Evolutionary conservation across 495 filamentous ascomycete species (phyloP).

Genomic region (Penicillium canescens): DNA sequence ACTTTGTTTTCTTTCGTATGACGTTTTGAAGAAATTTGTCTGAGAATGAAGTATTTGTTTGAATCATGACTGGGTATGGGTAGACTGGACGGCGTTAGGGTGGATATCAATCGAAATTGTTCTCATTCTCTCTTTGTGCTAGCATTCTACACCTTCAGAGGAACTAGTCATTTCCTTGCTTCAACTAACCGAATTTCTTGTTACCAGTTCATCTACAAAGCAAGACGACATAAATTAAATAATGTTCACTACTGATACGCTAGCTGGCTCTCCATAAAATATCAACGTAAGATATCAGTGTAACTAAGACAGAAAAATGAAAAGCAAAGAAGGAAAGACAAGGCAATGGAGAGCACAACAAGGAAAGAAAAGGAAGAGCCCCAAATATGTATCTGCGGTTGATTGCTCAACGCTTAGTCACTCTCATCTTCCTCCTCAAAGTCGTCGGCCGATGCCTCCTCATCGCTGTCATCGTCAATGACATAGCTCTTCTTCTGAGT

Average conservation of each 20-base stretch:
- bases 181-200: no score
- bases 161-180: no score
- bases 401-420: conserved; percentile 25
- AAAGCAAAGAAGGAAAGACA: conserved; percentile 11
- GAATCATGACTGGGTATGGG: no score
- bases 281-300: background rate
- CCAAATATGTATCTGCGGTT: background rate
- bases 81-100: no score
- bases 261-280: conserved; percentile 18
- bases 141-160: no score
- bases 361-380: conserved; percentile 10
- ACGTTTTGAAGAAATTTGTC: background rate
- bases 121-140: no score
- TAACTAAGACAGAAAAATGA: conserved; percentile 10
- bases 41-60: no score
- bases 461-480: conserved; percentile 53
- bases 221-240: background rate
- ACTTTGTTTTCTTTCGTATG: background rate
- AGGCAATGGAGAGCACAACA: conserved; percentile 5
- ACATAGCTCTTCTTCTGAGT: conserved; percentile 56
- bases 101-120: no score
- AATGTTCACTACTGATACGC: conserved; percentile 8
- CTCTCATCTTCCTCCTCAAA: conserved; percentile 39
- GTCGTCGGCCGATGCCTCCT: conserved; percentile 41
- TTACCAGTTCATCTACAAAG: background rate